Base-by-base conservation (phyloP, 345 rosid species). In the Dipteronia sinensis region DNA sequence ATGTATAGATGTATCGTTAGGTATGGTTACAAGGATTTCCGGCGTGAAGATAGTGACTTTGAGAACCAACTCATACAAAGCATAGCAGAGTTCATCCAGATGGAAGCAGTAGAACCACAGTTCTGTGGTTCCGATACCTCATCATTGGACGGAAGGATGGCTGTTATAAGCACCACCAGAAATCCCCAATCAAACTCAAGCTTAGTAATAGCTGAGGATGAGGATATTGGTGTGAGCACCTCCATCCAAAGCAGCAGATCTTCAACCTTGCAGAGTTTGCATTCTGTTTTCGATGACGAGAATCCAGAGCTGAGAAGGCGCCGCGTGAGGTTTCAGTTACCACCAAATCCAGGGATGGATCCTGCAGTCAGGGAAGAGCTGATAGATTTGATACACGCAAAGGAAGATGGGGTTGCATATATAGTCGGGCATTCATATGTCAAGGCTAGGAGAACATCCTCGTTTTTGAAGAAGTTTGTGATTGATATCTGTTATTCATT, bases 1-100 rank as follows among this genome's bases (percentile, higher is more conserved):
- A 93, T 95, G 97, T 95, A 95, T 81, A 87, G 98, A 82, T 95
- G 99, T 86, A 90, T 93, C 61, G 92, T 95, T 66, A 88, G 99
- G 82, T 95, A 95, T 81, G 99, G 99, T 69, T 93, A 95, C 89
- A 93, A 90, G 83, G 99, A 93, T 83, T 89, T 92, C 76, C 98
- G 89, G 76, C 88, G 90, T 27, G 97, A 93, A 63, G 92, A 90
- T 73, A 93, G 87, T 17, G 84, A 91, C 85, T 95, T 95, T 64
- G 99, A 93, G 89, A 86, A 91, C 82, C 89, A 85, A 84, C 86
- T 95, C 46, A 88, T 95, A 78, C 91, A 89, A 73, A 92, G 94
- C 93, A 95, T 93, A 83, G 97, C 96, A 0, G 99, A 95, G 90
- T 95, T 95, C 85, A 92, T 95, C 73, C 96, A 90, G 85, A 93